These are phyloP conservation scores for Solanum virginianum DNA, from an alignment of 257 asterid genomes.

Conservation along the genomic window DNA sequence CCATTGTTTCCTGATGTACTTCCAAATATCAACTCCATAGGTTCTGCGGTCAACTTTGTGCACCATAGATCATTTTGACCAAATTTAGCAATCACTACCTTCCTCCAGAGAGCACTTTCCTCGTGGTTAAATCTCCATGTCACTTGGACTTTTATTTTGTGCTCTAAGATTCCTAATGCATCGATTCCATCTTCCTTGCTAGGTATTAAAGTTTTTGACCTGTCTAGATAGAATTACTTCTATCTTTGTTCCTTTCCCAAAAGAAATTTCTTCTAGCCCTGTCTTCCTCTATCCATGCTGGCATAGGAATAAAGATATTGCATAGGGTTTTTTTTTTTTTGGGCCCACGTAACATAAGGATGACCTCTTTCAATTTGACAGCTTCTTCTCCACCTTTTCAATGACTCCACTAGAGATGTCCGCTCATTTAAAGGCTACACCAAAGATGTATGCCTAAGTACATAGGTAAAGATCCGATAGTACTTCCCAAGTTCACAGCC, in stretches of 20 bases:
- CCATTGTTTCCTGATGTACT: no score
- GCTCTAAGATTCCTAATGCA: no score
- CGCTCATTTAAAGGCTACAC: background rate
- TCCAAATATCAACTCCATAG: no score
- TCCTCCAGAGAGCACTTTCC: no score
- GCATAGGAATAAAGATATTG: background rate
- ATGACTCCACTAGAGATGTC: background rate
- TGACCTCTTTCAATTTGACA: background rate
- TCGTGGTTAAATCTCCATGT: no score
- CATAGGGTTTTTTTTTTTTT: background rate
- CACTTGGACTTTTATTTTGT: no score
- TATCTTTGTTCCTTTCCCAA: background rate
- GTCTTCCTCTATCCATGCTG: background rate
- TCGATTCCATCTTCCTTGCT: no score
- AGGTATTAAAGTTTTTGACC: no score
- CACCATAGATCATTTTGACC: no score
- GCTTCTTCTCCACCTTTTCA: background rate
- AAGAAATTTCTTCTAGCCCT: background rate
- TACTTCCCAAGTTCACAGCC: background rate
- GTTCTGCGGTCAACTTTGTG: no score
- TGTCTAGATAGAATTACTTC: background rate
- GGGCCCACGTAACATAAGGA: background rate
- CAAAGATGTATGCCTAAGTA: background rate
- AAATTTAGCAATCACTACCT: no score
- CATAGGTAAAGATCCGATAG: background rate